These are phyloP conservation scores for Sicyos edulis DNA, from an alignment of 306 rosid species.

Conservation along the genomic window DNA sequence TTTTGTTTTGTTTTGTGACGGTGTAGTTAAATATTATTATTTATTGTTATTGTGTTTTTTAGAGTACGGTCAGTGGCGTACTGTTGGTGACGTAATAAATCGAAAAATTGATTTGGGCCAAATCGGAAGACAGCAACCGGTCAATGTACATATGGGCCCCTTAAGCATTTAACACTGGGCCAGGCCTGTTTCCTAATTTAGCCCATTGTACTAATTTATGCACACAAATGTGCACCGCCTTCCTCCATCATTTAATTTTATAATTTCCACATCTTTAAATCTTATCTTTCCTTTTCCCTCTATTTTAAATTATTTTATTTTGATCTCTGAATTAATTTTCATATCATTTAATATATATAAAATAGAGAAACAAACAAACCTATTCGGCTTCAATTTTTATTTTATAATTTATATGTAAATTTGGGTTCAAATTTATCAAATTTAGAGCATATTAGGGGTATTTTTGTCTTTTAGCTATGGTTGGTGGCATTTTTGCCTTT, in stretches of 20 bases:
- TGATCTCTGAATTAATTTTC: too few species aligned
- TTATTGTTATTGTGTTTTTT: not conserved
- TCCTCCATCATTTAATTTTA: not conserved
- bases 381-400: too few species aligned
- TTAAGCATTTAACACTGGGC: not conserved
- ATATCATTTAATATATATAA: too few species aligned
- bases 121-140: slow-evolving; percentile 3
- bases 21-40: not conserved
- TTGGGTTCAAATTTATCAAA: too few species aligned
- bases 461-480: too few species aligned
- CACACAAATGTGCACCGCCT: not conserved
- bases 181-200: slow-evolving; percentile 14
- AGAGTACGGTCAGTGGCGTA: not conserved
- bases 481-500: too few species aligned
- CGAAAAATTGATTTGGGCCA: not conserved
- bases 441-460: too few species aligned
- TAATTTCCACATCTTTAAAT: not conserved
- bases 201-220: not conserved
- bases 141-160: slow-evolving; percentile 6
- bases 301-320: too few species aligned
- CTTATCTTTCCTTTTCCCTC: too few species aligned
- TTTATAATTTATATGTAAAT: too few species aligned
- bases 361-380: too few species aligned
- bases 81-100: slow-evolving; percentile 10
- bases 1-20: not conserved